Evolutionary conservation across 83 land plant species (phyloP).

Genomic region (Picea abies): DNA sequence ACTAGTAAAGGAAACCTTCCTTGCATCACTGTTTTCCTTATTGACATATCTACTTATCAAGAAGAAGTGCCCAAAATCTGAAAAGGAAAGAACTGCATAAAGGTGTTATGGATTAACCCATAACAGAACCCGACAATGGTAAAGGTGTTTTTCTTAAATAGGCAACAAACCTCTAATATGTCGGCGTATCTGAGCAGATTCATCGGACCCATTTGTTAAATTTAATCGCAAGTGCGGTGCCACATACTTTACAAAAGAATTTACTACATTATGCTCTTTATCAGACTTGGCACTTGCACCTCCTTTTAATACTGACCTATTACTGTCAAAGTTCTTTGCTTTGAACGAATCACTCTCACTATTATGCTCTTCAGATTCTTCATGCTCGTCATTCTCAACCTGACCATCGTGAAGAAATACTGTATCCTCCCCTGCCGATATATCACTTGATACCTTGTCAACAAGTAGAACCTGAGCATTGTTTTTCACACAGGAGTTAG

Average conservation of each 20-base stretch:
- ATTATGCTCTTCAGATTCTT: background rate
- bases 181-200: constrained; percentile 58
- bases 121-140: too few relatives aligned
- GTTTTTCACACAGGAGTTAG: background rate
- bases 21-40: too few relatives aligned
- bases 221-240: constrained; percentile 76
- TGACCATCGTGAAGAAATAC: background rate
- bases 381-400: background rate
- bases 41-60: background rate
- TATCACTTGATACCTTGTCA: background rate
- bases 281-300: constrained; percentile 8
- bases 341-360: constrained; percentile 12
- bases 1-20: too few relatives aligned
- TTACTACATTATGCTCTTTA: background rate
- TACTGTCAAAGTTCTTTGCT: background rate
- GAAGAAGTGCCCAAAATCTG: too few relatives aligned
- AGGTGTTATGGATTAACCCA: too few relatives aligned
- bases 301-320: background rate
- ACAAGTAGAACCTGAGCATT: background rate
- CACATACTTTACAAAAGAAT: constrained; percentile 58
- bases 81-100: too few relatives aligned
- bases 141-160: background rate
- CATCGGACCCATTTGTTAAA: constrained; percentile 42
- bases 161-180: constrained; percentile 64
- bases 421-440: background rate